Base-by-base conservation (phyloP, 768 basidiomycete genomes). In the Podaxis sp. region DNA sequence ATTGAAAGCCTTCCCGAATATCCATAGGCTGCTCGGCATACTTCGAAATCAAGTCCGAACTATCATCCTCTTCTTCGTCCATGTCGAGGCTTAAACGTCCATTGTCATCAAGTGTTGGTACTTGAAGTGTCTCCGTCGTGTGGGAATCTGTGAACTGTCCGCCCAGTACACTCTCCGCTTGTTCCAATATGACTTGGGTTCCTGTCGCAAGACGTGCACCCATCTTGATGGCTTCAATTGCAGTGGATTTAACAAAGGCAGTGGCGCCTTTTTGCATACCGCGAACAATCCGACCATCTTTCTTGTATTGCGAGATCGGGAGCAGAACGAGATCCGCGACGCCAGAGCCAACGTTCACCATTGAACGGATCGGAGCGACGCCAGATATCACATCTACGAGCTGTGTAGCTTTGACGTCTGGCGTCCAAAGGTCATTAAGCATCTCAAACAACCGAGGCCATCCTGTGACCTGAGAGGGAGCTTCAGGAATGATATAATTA, bases 371-470 rank as follows among this genome's bases (percentile, higher is more conserved):
- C 1, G 97, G 97, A 11, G 95, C 85, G 2, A 99, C 95, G 5
- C 97, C 97, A 24, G 96, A 96, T 58, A 99, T 92, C 55, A 99
- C 93, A 66, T 99, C 96, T 15, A 93, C 93, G 11, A 99, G 84
- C 71, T 99, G 97, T 8, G 97, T 98, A 12, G 97, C 95, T 74
- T 98, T 99, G 57, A 99, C 97, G 73, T 99, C 97, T 3, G 97
- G 97, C 0, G 97, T 98, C 97, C 97, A 99, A 26, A 99, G 79
- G 70, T 99, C 96, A 68, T 99, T 97, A n/a, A 99, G 78, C 49
- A 92, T 84, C 66, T 95, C 91, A 66, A 93, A 95, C 36, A 99
- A 78, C 50, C 88, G 86, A 8, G 91, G 80, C 93, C 94, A 95
- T n/a, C 96, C 96, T 15, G 91, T 90, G 50, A 98, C 84, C 96